Base-by-base conservation (phyloP, 768 basidiomycete species). In the Kwoniella dendrophila region DNA sequence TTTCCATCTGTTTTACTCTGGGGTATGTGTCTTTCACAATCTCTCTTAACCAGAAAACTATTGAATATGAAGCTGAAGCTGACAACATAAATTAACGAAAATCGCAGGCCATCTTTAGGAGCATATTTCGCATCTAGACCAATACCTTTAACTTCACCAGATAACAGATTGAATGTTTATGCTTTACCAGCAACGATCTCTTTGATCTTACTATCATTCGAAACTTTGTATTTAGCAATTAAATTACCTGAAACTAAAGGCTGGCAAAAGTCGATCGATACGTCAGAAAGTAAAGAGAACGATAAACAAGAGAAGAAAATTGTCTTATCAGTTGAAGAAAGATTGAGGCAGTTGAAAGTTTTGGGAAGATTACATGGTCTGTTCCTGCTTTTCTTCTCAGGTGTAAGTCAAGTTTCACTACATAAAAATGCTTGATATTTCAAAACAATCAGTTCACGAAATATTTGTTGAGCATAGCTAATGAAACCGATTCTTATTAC, bases 61-160 rank as follows among this genome's bases (percentile, higher is more conserved):
- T 36, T 24, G 40, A 44, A 41, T n/a, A 26, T 30, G 41, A 56
- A 27, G 33, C 52, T 6, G 22, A 53, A 32, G 18, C 53, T 40
- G 53, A 26, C 33, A 32, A 88, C 38, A 14, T 43, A 20, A 43
- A 43, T 16, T 24, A 20, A 26, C 22, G n/a, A 27, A 8, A 10
- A 48, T 49, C 30, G 4, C 41, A 74, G 76, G 4, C 95, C 95
- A 32, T 90, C 92, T 16, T 87, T 99, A 59, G 95, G 95, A 52
- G 95, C 95, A 1, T 95, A 93, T 81, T 93, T 97, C 80, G 91
- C 94, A 1, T 88, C 92, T n/a, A 85, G 84, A 30, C 90, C 92
- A 1, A 78, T 90, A 6, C 87, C 90, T 2, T 81, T 83, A 3
- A 32, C 62, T n/a, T 41, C 49, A 12, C 38, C 54, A 20, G 52